phyloP scores from a whole-genome alignment of 768 basidiomycete genomes.

The Tylopilus subfusipes region DNA sequence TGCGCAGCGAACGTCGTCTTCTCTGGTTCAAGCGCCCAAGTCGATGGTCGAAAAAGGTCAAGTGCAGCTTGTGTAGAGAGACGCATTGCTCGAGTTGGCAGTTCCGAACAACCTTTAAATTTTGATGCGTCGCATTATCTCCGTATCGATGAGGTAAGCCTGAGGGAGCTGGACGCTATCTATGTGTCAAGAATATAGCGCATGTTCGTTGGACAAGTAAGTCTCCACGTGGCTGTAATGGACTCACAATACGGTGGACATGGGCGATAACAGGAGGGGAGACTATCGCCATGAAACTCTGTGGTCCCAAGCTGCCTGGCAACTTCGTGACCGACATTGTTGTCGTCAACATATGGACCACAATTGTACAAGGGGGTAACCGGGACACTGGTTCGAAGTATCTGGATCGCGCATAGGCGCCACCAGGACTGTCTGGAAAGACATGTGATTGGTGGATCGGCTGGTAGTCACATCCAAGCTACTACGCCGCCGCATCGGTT shows the following conservation, averaged over 20 bases:
- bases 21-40: slow-evolving; percentile 20
- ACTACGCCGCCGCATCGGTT: neutral
- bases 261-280: neutral
- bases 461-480: slow-evolving; percentile 1
- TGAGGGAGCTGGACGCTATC: neutral
- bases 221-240: neutral
- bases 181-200: neutral
- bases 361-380: too few species aligned
- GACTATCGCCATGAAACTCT: neutral
- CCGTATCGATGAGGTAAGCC: too few species aligned
- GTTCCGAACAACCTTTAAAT: too few species aligned
- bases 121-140: slow-evolving; percentile 10
- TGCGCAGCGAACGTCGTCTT: slow-evolving; percentile 54
- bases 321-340: neutral
- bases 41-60: slow-evolving; percentile 17
- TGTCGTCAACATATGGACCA: neutral
- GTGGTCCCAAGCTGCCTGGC: neutral
- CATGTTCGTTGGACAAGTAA: neutral
- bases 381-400: neutral
- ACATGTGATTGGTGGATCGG: neutral
- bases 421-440: too few species aligned
- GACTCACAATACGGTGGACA: neutral
- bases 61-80: neutral
- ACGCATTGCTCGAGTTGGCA: slow-evolving; percentile 4
- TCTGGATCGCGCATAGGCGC: neutral